Evolutionary conservation across 495 filamentous ascomycete genomes (phyloP), one percentile per base, ranked within the genome.

Genomic region (Penicillium dipodomyicola): DNA sequence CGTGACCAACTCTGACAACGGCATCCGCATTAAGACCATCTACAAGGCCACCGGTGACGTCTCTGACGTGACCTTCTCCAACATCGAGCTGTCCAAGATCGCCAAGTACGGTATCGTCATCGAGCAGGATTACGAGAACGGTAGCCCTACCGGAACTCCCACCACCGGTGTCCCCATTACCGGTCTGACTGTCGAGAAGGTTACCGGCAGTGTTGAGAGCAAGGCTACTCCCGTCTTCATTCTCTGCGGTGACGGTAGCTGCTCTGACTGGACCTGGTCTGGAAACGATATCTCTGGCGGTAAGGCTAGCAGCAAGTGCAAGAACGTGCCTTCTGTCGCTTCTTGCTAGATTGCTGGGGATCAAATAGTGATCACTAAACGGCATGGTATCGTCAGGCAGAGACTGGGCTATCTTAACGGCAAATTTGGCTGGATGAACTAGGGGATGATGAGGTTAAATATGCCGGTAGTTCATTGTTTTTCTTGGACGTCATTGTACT

Each of bases 61-160:
- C 52, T 65, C 65, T 15, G 80, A 73, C 54, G 73, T 88, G 41
- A 86, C 82, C 1, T 89, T 84, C 77, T 70, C 64, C 30, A 77
- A 80, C 60, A 86, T 88, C 70, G 75, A 72, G 11, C 76, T 88
- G 5, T 77, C 74, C 48, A 68, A 71, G 23, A 86, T 87, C 64
- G 70, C 76, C 44, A 77, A 80, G 25, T 84, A 87, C 64, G 86
- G 85, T 47, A 82, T 89, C 47, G 75, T 86, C 56, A 82, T 89
- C 44, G 71, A 89, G 71, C 86, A 89, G 70, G 84, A 87, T 67
- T 89, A 88, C 62, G 69, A 82, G 73, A 85, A 85, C 57, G 85
- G 84, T 35, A 72, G 71, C 60, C 83, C 79, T 3, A 85, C 80
- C 25, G 84, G 84, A n/a, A 81, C 53, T 4, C 80, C 85, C 17